Evolutionary conservation across 495 filamentous ascomycete genomes (phyloP), one percentile per base, ranked within the genome.

Genomic region (Schizothecium vesticola): DNA sequence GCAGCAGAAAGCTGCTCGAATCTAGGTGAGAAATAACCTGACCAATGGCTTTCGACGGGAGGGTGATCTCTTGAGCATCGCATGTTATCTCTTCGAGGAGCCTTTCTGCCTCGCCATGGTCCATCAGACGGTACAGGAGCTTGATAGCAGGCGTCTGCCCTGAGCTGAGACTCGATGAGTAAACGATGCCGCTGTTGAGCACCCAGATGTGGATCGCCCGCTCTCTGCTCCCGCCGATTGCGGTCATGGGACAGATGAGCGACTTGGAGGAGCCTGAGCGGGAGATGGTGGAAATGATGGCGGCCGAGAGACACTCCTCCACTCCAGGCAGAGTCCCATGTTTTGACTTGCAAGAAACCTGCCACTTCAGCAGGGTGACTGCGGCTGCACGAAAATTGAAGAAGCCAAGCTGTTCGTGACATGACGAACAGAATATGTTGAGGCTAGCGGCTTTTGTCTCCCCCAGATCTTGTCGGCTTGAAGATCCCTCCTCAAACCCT

Each of bases 161-260:
- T 22, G 56, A 57, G 4, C 31, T 10, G 1, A 61, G 61, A 80
- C 79, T 24, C 0, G 85, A 83, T 21, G 83, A 86, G 70, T 90
- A 94, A 9, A 81, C 78, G 25, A 93, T 83, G 70, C 89, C 83
- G 22, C 85, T 84, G 66, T 89, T 92, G 70, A 94, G 89, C 12
- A 91, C 82, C 91, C 91, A 94, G 12, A 86, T 67, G 59, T 86
- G 78, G 31, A 84, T 71, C 25, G 80, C 71, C 29, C 71, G 43
- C 36, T 70, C 67, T n/a, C 19, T 67, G 26, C 25, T 64, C n/a
- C 63, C 61, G 22, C 29, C 9, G n/a, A n/a, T 6, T 8, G 56
- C 60, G 19, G 61, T 64, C 21, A 83, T 78, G 0, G 84, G 82
- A 16, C 79, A 74, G 1, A 84, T 70, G 29, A 85, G 74, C 1